These are phyloP conservation scores for Kregervanrija delftensis DNA, from an alignment of 805 yeast genomes.

Conservation along the genomic window DNA sequence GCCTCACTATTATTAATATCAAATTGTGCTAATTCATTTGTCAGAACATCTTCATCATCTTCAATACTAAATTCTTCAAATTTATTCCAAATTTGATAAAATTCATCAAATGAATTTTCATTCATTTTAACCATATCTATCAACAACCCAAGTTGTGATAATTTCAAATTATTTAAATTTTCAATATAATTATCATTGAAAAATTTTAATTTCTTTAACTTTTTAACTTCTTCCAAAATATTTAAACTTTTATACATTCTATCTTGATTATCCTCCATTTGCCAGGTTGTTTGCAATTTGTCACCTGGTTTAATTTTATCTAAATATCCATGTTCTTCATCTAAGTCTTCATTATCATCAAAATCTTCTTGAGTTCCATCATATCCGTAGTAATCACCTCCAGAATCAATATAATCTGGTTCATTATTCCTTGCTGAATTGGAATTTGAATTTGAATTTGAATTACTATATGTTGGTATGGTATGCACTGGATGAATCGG, in stretches of 20 bases:
- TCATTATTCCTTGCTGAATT: too few relatives aligned
- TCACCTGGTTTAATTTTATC: slow-evolving; percentile 31
- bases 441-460: not conserved
- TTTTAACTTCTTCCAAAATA: slow-evolving; percentile 71
- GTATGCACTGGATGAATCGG: too few relatives aligned
- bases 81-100: slow-evolving; percentile 24
- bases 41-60: not conserved
- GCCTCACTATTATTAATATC: slow-evolving; percentile 34
- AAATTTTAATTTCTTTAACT: slow-evolving; percentile 44
- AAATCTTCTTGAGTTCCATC: slow-evolving; percentile 5
- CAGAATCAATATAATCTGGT: not conserved
- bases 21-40: slow-evolving; percentile 4
- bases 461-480: too few relatives aligned
- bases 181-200: slow-evolving; percentile 45
- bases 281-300: slow-evolving; percentile 46
- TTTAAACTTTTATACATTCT: slow-evolving; percentile 84
- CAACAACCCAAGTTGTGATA: slow-evolving; percentile 46
- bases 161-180: slow-evolving; percentile 46
- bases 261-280: slow-evolving; percentile 64
- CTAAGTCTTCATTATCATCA: slow-evolving; percentile 13
- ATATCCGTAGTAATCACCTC: not conserved
- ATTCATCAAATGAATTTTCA: slow-evolving; percentile 24
- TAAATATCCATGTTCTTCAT: slow-evolving; percentile 3
- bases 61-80: slow-evolving; percentile 1
- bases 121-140: slow-evolving; percentile 30